These are phyloP conservation scores for Mycena maculata DNA, from an alignment of 768 basidiomycete genomes.

Conservation along the genomic window DNA sequence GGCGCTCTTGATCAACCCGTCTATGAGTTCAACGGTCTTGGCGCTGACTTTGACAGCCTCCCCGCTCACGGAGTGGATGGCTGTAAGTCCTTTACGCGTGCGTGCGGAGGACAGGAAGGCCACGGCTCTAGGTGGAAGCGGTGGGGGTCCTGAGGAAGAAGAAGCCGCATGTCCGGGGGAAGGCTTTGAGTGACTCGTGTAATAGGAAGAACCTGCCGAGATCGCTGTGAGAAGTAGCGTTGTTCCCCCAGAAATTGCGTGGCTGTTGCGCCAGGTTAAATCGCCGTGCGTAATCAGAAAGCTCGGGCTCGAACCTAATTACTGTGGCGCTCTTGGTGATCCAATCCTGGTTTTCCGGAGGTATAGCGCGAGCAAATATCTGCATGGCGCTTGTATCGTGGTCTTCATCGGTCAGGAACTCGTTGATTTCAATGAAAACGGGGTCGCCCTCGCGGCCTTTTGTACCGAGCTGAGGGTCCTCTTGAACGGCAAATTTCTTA, in stretches of 20 bases:
- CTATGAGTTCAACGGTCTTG: constrained; percentile 70
- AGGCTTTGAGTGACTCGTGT: constrained; percentile 68
- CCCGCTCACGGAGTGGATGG: constrained; percentile 72
- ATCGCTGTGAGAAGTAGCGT: constrained; percentile 72
- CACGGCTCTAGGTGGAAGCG: constrained; percentile 56
- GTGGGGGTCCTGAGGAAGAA: constrained; percentile 42
- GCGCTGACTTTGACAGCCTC: constrained; percentile 75
- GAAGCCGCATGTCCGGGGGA: constrained; percentile 53
- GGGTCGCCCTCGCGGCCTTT: constrained; percentile 67
- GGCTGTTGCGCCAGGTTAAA: constrained; percentile 49
- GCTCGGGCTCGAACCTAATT: constrained; percentile 61
- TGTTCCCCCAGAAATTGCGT: constrained; percentile 75
- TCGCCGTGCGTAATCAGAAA: background rate
- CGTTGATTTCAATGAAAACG: constrained; percentile 79
- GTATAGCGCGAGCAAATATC: constrained; percentile 70
- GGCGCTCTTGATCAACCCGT: constrained; percentile 67
- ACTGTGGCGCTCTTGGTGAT: constrained; percentile 70
- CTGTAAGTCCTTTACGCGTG: constrained; percentile 67
- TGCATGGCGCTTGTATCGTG: constrained; percentile 58
- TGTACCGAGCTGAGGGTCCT: constrained; percentile 66
- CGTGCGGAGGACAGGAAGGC: constrained; percentile 70
- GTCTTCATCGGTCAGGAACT: constrained; percentile 51
- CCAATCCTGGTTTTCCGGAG: constrained; percentile 78
- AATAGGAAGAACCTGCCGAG: constrained; percentile 68
- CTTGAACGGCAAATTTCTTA: constrained; percentile 63